Evolutionary conservation across 306 rosid genomes (phyloP).

Genomic region (Medicago lupulina): DNA sequence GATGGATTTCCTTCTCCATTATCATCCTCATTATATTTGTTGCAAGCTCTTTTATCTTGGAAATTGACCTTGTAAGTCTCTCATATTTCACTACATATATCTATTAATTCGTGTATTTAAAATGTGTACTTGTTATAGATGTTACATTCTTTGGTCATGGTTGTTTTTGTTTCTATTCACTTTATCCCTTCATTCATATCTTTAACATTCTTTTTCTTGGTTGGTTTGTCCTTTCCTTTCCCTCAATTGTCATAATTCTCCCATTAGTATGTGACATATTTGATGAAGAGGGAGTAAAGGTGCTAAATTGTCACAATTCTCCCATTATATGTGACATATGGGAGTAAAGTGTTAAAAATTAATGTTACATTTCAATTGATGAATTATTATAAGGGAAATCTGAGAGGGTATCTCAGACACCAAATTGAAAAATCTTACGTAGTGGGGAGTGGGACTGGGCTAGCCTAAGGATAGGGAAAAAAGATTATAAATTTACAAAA

Average conservation of each 20-base stretch:
- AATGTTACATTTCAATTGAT: neutral
- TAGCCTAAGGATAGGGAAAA: no score
- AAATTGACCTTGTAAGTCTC: constrained; percentile 48
- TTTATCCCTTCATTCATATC: neutral
- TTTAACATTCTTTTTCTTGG: neutral
- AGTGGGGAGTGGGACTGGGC: no score
- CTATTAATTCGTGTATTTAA: no score
- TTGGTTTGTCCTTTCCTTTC: neutral
- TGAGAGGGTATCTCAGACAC: no score
- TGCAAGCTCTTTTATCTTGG: constrained; percentile 36
- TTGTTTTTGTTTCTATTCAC: neutral
- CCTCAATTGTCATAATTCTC: neutral
- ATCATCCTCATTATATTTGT: constrained; percentile 33
- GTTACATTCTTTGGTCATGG: neutral
- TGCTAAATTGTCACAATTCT: no score
- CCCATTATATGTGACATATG: neutral
- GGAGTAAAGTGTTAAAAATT: no score
- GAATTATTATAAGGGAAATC: neutral
- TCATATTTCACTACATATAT: neutral
- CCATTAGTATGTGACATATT: neutral
- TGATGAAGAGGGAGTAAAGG: no score
- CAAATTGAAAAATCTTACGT: no score
- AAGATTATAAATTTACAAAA: neutral
- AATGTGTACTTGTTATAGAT: neutral
- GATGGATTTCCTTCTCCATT: constrained; percentile 40